phyloP scores from a whole-genome alignment of 768 basidiomycete species.

The Pulveroboletus sp. region DNA sequence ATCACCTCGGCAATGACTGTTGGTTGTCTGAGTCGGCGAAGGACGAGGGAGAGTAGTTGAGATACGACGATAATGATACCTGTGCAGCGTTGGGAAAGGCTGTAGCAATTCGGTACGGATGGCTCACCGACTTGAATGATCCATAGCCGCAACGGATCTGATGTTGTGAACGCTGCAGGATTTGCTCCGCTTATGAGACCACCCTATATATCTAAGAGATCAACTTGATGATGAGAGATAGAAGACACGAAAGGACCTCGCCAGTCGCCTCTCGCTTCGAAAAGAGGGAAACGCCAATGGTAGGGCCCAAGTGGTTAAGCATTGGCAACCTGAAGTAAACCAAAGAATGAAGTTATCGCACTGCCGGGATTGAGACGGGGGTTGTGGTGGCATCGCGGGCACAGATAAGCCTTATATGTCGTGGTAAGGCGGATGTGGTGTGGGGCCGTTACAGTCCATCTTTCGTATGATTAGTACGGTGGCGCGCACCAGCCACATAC shows the following conservation, averaged over 20 bases:
- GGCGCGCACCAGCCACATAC: too few species aligned
- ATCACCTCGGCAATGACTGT: constrained; percentile 83
- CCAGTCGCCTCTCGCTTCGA: constrained; percentile 14
- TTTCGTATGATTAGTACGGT: too few species aligned
- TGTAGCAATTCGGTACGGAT: not conserved
- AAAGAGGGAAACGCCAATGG: not conserved
- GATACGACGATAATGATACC: constrained; percentile 83
- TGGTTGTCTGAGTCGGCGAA: constrained; percentile 81
- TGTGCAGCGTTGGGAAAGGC: constrained; percentile 23
- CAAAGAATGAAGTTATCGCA: too few species aligned
- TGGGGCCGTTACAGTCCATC: too few species aligned
- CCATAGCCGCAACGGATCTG: constrained; percentile 74
- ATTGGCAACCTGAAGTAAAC: too few species aligned
- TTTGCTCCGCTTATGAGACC: constrained; percentile 74
- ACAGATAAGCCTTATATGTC: too few species aligned
- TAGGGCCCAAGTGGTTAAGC: too few species aligned
- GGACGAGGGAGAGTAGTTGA: constrained; percentile 66
- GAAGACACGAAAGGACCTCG: constrained; percentile 13
- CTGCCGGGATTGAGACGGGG: too few species aligned
- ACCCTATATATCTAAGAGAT: constrained; percentile 50
- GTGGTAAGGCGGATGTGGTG: too few species aligned
- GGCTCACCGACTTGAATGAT: constrained; percentile 72
- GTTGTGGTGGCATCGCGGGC: too few species aligned
- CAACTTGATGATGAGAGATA: not conserved
- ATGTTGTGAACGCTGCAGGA: constrained; percentile 58